Evolutionary conservation across 306 rosid species (phyloP), one percentile per base, ranked within the genome.

Genomic region (Cajanus cajan): DNA sequence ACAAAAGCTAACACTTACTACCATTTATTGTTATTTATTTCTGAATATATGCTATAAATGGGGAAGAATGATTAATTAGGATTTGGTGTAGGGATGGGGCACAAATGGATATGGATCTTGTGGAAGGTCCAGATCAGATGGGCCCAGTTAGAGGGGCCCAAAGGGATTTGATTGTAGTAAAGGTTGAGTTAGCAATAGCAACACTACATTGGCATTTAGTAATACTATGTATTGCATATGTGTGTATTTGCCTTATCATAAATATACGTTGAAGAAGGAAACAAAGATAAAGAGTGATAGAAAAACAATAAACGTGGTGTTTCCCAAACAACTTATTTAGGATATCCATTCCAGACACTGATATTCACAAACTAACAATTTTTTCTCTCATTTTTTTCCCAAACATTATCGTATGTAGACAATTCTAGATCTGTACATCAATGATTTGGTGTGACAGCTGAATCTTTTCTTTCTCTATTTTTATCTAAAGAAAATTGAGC

Each of bases 221-320:
- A 67, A 25, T 19, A 43, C 50, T 36, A 36, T 58, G 24, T 19
- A 72, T 10, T 25, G 1, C 62, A 34, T 70, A 36, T 65, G 61
- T 36, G 48, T 24, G 1, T 81, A 69, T 82, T 40, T 77, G 50
- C 71, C 55, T 83, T 78, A 83, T 83, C 77, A 19, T 52, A 71
- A 48, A 16, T 19, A 5, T 9, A 48, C 0, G 2, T 43, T 4
- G 7, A 82, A 0, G 31, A 70, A 40, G 59, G 13, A 63, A 73
- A 55, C 2, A 41, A 36, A 71, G 39, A 43, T 39, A 15, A 44
- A 51, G 87, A 68, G 84, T 58, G 84, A 79, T 84, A 62, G 75
- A 68, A 62, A 74, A 79, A 57, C 81, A 19, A 18, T 16, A 59
- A 74, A 74, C 81, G 87, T 84, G 87, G 84, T 83, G 48, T 79